A percentile compares a stretch with the other conserved stretches of the same genome.
Evolutionary conservation across 2,329 filamentous ascomycete genomes (phyloP).

Genomic region (Fusarium sp.): DNA sequence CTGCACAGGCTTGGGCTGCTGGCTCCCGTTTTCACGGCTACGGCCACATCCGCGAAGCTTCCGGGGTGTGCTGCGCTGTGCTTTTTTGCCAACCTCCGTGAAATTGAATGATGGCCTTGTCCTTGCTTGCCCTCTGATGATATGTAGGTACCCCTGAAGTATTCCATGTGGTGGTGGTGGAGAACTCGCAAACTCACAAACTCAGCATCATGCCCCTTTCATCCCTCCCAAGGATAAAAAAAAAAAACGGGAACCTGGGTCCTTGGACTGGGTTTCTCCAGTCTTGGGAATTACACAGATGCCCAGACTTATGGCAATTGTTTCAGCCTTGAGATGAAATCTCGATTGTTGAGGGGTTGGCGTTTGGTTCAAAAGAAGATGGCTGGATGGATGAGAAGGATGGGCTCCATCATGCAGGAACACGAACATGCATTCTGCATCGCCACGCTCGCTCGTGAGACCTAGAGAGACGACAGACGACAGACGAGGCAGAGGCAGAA

Average conservation of each 20-base stretch:
- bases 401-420: constrained; percentile 14
- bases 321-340: constrained; percentile 37
- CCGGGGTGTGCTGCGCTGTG: constrained; percentile 28
- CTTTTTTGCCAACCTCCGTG: constrained; percentile 14
- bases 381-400: constrained; percentile 12
- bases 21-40: constrained; percentile 26
- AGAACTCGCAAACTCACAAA: constrained; percentile 5
- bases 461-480: not conserved
- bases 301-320: constrained; percentile 15
- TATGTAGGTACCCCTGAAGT: constrained; percentile 11
- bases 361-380: constrained; percentile 13
- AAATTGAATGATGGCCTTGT: constrained; percentile 31
- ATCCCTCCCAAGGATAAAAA: not conserved
- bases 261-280: not conserved
- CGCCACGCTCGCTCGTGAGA: constrained; percentile 3
- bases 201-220: constrained; percentile 1
- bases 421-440: constrained; percentile 19
- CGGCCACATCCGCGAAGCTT: constrained; percentile 17
- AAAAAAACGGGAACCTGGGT: constrained; percentile 1
- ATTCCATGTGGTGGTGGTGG: constrained; percentile 3
- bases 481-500: not conserved
- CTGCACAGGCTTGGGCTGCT: constrained; percentile 15
- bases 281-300: constrained; percentile 3
- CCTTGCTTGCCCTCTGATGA: constrained; percentile 6
- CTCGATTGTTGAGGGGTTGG: constrained; percentile 30